These are phyloP conservation scores for Peronosclerospora sorghi DNA, from an alignment of 352 stramenopile species.

Conservation along the genomic window DNA sequence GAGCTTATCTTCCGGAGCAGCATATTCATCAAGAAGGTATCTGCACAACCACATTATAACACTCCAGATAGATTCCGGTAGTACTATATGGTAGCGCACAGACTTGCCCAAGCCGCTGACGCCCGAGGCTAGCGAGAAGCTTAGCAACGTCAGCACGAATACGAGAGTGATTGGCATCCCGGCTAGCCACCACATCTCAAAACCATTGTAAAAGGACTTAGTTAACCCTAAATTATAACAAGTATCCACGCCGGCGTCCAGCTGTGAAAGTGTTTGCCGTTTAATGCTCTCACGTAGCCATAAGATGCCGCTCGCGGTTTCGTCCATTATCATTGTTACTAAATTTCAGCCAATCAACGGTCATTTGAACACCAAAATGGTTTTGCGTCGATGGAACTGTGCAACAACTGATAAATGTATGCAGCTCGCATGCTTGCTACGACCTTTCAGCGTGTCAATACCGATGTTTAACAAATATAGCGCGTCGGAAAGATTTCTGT, in stretches of 20 bases:
- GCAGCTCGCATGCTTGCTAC: conserved; percentile 1
- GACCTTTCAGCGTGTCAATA: conserved; percentile 1
- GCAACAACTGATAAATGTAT: neutral
- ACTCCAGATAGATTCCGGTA: conserved; percentile 3
- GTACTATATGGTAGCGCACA: conserved; percentile 16
- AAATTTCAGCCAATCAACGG: conserved; percentile 20
- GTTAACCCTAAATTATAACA: conserved; percentile 20
- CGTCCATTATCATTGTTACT: conserved; percentile 32
- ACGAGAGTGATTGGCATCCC: conserved; percentile 66
- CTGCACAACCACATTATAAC: conserved; percentile 9
- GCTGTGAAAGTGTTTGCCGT: conserved; percentile 41
- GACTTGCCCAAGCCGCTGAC: conserved; percentile 40
- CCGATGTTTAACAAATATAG: neutral
- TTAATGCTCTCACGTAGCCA: conserved; percentile 41
- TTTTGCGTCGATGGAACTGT: conserved; percentile 1
- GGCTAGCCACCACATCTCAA: conserved; percentile 80
- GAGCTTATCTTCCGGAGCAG: conserved; percentile 5
- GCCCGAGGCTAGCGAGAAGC: conserved; percentile 54
- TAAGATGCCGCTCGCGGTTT: conserved; percentile 52
- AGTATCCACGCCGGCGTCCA: conserved; percentile 20
- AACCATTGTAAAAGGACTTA: conserved; percentile 65
- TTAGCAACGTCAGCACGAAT: conserved; percentile 62
- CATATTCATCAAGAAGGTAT: conserved; percentile 6
- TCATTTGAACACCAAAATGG: neutral
- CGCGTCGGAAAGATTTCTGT: neutral